Evolutionary conservation across 2,329 filamentous ascomycete species (phyloP), one percentile per base, ranked within the genome.

Genomic region (Colletotrichum lindemuthianum): DNA sequence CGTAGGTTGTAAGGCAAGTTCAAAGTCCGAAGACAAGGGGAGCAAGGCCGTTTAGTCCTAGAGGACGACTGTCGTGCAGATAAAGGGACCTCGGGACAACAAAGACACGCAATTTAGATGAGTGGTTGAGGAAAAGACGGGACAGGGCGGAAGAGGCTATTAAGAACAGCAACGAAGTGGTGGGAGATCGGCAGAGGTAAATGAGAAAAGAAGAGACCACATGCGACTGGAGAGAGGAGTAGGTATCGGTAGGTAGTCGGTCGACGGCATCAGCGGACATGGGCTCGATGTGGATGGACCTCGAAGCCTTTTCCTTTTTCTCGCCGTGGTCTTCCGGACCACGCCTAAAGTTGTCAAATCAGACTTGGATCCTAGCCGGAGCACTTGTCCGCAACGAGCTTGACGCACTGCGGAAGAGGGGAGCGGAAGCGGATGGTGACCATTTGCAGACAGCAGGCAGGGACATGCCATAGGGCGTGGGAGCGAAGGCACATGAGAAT

Each of bases 281-380:
- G 33, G 37, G 33, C 12, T 44, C 43, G 11, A 57, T 43, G 11
- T 39, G 47, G 41, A 63, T 59, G 60, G 47, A 45, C 56, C 44
- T 40, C 16, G 5, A 60, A 8, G 50, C 24, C 11, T 15, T 12
- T 61, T 36, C 43, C 39, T 39, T 41, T 12, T 51, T 58, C 37
- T 45, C 39, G 44, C 15, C n/a, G 15, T 41, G n/a, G 37, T 40
- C 40, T 54, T n/a, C 37, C 55, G 50, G 51, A 50, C 45, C 36
- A 51, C 45, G 56, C 36, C 61, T 65, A 51, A 40, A 49, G 48
- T 55, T 55, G 48, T 63, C 60, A 59, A 63, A 63, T 53, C 48
- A 63, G 16, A 34, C 39, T 52, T 13, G 48, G 11, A 39, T 56
- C 45, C 61, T 33, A 34, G 52, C 47, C 50, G 45, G 58, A 52